Conservation (phyloP, 2,329 filamentous ascomycete genomes). For the Metarhizium humberi region DNA sequence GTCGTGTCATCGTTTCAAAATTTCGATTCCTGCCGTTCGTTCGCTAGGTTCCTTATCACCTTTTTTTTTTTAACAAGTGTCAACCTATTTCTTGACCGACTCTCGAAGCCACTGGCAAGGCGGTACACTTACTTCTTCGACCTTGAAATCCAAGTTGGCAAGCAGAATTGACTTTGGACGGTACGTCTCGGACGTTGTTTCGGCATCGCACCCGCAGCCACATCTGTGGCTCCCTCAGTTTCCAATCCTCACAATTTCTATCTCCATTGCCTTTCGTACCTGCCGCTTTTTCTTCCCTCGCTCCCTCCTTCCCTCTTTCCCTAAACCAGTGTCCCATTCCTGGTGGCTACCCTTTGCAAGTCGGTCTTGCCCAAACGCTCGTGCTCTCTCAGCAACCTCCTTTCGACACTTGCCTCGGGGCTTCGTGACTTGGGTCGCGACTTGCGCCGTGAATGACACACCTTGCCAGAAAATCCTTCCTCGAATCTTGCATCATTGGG, state of each 20-base stretch:
- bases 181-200: neutral
- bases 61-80: conserved; percentile 3
- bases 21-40: conserved; percentile 30
- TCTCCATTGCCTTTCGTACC: neutral
- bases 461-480: conserved; percentile 1
- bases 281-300: neutral
- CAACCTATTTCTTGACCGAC: conserved; percentile 3
- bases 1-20: conserved; percentile 16
- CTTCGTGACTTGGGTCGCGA: conserved; percentile 3
- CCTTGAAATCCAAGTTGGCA: neutral
- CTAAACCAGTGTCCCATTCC: neutral
- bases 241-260: neutral
- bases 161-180: neutral
- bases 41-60: conserved; percentile 22
- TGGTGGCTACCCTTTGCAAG: neutral
- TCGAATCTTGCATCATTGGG: neutral
- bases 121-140: neutral
- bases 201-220: neutral
- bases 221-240: neutral
- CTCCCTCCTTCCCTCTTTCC: conserved; percentile 2
- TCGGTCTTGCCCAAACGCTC: neutral
- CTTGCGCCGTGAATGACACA: neutral
- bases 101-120: neutral
- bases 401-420: neutral
- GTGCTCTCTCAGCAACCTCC: neutral